Base-by-base conservation (phyloP, 306 rosid genomes). In the Cicer chorassanicum region DNA sequence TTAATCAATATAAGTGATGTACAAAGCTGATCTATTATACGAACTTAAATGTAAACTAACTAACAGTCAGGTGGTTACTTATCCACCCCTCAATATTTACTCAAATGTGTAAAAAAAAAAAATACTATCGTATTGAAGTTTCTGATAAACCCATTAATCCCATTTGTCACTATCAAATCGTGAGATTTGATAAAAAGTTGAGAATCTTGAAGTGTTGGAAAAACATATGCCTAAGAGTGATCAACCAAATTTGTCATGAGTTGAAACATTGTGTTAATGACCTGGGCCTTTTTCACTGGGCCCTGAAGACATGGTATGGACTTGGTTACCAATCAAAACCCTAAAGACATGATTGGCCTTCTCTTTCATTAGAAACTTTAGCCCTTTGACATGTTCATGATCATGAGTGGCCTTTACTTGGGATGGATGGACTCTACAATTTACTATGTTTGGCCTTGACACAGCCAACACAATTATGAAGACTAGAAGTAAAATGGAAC, bases 261-360 rank as follows among this genome's bases (percentile, higher is more conserved):
- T 9, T 55, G 50, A 21, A 65, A 46, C 11, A 2, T 38, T 12
- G 10, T 36, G 49, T 78, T 84, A 92, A 73, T 92, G 98, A 65
- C 98, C 98, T 21, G 94, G 16, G 79, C 98, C 98, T 85, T 82
- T 92, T 70, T 78, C 79, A 75, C 98, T 88, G 4, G 96, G 98
- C 56, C 98, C 98, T 48, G 98, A 92, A 55, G 92, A 78, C 90
- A 92, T 54, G 6, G 92, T 82, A 65, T 72, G 79, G 53, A 70
- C 68, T 70, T 72, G 81, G 67, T 69, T 70, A 6, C 80, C 59
- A 8, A 59, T 72, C 67, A 83, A 77, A 71, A 72, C 85, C 65
- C 79, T 65, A 51, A 56, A 82, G 55, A 15, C 59, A 13, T 63
- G 2, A 9, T 15, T 21, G 53, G 3, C 9, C 44, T 54, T 84